These are phyloP conservation scores for Macrophomina phaseolina DNA, from an alignment of 2,329 filamentous ascomycete species.

Conservation along the genomic window DNA sequence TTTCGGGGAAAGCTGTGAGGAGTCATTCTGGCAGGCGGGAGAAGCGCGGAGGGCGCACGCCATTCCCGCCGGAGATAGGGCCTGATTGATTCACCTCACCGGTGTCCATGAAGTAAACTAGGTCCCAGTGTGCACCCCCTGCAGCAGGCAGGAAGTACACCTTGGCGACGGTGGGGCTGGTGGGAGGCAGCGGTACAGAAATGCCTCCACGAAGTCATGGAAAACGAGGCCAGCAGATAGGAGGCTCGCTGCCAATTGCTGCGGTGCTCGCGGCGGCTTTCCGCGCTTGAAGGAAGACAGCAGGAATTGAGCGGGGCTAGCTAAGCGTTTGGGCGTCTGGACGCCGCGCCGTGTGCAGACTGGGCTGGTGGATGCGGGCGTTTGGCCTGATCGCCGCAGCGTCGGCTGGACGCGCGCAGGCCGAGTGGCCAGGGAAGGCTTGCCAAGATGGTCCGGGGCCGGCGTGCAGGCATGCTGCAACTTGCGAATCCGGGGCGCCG, in stretches of 20 bases:
- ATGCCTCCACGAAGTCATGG: constrained; percentile 1
- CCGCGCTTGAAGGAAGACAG: background rate
- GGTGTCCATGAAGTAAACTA: background rate
- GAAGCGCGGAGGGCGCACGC: background rate
- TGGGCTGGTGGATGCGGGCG: background rate
- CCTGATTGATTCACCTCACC: background rate
- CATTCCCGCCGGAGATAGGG: background rate
- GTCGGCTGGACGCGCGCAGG: background rate
- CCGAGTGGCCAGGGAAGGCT: background rate
- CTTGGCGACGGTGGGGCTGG: background rate
- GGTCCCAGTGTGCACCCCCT: background rate
- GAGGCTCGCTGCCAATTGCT: constrained; percentile 6
- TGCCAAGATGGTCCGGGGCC: background rate
- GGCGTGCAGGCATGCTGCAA: background rate
- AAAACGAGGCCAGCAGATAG: constrained; percentile 5
- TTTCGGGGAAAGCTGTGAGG: background rate
- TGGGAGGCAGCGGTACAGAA: background rate
- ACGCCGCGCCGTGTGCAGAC: background rate
- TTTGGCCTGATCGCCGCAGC: background rate
- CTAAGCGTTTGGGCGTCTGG: background rate
- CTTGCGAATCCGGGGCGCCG: constrained; percentile 8
- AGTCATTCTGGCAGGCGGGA: background rate
- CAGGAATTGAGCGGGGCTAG: background rate
- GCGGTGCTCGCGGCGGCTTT: background rate
- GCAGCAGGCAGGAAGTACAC: background rate